Evolutionary conservation across 1,139 yeast genomes (phyloP), one percentile per base, ranked within the genome.

Genomic region (Scheffersomyces titani): DNA sequence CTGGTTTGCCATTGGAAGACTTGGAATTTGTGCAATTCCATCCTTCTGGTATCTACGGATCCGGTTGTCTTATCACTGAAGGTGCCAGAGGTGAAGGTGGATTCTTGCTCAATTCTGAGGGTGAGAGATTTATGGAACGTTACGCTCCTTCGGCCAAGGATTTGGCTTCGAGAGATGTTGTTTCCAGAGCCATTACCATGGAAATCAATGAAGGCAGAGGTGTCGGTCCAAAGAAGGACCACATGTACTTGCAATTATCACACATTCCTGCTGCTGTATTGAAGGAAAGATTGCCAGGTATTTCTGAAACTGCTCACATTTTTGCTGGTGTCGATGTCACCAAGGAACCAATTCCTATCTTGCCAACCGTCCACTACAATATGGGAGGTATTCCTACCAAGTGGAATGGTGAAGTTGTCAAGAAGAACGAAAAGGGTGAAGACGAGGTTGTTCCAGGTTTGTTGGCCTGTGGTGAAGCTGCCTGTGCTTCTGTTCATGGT

Each of bases 31-130:
- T 94, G 61, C 99, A 94, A 81, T 94, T 94, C 93, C 99, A 94
- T 78, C 99, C 99, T 61, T 92, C 98, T 48, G 99, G 99, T 85
- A 94, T 94, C 75, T 94, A 94, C 77, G 99, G 99, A 59, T 92
- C 98, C 52, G 99, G 99, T 63, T 94, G 98, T 83, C 82, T 94
- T 81, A 94, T 94, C 74, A 94, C 99, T 60, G 99, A 94, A 80
- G 99, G 99, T 80, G 97, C 98, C 65, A 90, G 99, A 83, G 99
- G 99, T 85, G 99, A 94, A 83, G 99, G 99, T 86, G 99, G 99
- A 64, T 93, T 86, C 86, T 82, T 94, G 73, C 84, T 94, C 64
- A 94, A 94, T 84, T 87, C 93, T 67, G 97, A 94, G 79, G 99
- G 99, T 84, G 99, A 94, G 83, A 89, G 99, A 79, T 94, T 94